Evolutionary conservation across 495 filamentous ascomycete species (phyloP), one percentile per base, ranked within the genome.

Genomic region (Pyrenopolyporus hunteri): DNA sequence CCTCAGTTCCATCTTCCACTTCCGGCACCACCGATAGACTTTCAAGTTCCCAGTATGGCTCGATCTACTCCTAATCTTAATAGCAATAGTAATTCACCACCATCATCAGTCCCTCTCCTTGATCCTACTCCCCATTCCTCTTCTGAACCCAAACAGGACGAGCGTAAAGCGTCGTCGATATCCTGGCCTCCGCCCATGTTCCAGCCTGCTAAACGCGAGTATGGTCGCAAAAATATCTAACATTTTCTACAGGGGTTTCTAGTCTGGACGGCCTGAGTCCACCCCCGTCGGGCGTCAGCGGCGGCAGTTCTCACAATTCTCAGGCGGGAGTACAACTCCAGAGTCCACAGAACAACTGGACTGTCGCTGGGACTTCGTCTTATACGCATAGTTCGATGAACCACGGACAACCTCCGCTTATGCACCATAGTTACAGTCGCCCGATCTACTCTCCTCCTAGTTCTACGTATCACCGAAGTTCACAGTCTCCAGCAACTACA

Each of bases 241-340:
- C 75, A 51, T 61, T 63, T 36, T 58, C 54, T 23, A 44, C 69
- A 78, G 76, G 76, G 65, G 71, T 66, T 59, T 55, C 71, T 46
- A 76, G 83, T n/a, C 80, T 80, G 47, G 89, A 92, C 57, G 78
- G 80, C 31, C 70, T 87, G 45, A 86, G 81, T 66, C 84, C 87
- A 19, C 70, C 81, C 51, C 78, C 81, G n/a, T 80, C 87, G 9
- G 81, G 82, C 55, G 65, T 86, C 3, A 80, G 82, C 68, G 83
- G 74, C 57, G 76, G 74, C 60, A 81, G 76, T 64, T 79, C 83
- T n/a, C 73, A 76, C 19, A 69, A 76, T 57, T 80, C 83, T 13
- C 78, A 77, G 19, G 74, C 71, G 59, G 81, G 72, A 52, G 78
- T 67, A 67, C 78, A 59, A 51, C 73, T 54, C n/a, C 79, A 63